These are phyloP conservation scores for Pinus tabuliformis DNA, from an alignment of 75 land plant genomes.

Conservation along the genomic window DNA sequence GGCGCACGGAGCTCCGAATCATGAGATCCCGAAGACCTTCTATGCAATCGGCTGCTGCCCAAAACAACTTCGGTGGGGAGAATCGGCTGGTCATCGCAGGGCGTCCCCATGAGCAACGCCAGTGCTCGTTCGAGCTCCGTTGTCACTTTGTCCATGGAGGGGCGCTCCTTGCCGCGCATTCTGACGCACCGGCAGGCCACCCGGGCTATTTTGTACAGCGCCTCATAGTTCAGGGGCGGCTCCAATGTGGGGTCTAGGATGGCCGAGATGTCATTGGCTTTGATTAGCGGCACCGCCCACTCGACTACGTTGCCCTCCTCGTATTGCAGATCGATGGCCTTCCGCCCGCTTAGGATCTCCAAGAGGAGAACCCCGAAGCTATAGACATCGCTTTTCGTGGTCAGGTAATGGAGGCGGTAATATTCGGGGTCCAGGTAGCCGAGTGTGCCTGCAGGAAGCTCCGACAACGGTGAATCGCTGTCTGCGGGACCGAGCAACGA, in stretches of 20 bases:
- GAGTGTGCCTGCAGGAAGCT: constrained; percentile 85
- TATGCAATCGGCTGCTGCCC: constrained; percentile 78
- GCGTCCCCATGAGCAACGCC: constrained; percentile 81
- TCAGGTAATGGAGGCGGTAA: constrained; percentile 82
- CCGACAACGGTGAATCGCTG: constrained; percentile 68
- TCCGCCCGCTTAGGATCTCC: constrained; percentile 77
- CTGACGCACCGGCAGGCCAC: constrained; percentile 80
- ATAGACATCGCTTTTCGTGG: constrained; percentile 87
- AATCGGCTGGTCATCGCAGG: constrained; percentile 72
- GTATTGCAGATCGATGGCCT: constrained; percentile 78
- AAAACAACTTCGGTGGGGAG: constrained; percentile 83
- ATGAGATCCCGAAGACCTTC: constrained; percentile 61
- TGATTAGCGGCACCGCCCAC: constrained; percentile 91
- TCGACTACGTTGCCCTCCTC: constrained; percentile 76
- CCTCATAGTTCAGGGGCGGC: constrained; percentile 56
- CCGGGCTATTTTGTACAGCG: constrained; percentile 60
- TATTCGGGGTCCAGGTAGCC: constrained; percentile 92
- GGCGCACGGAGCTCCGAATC: constrained; percentile 58
- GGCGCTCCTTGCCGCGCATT: constrained; percentile 90
- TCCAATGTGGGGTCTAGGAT: constrained; percentile 66
- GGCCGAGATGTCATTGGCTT: constrained; percentile 42
- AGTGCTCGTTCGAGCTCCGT: constrained; percentile 78
- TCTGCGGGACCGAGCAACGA: constrained; percentile 79
- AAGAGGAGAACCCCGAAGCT: constrained; percentile 89
- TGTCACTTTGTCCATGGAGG: constrained; percentile 90